These are phyloP conservation scores for Starmerella roubikii DNA, from an alignment of 805 yeast genomes.

Conservation along the genomic window DNA sequence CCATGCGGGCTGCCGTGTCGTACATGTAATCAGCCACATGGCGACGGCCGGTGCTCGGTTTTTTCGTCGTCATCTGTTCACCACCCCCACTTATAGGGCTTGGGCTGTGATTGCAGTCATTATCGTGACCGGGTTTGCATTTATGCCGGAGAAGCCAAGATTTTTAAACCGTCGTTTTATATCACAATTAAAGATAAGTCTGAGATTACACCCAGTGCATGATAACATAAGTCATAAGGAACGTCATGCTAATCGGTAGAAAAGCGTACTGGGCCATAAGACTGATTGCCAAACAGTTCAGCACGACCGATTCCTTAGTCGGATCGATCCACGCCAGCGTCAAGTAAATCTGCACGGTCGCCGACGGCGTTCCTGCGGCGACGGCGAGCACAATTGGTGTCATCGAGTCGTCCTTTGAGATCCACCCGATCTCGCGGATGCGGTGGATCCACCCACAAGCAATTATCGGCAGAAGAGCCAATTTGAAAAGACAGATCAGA, in stretches of 20 bases:
- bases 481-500: constrained; percentile 40
- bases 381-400: constrained; percentile 61
- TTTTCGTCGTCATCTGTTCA: too few species aligned
- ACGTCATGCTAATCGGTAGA: constrained; percentile 57
- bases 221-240: constrained; percentile 53
- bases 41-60: too few species aligned
- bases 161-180: not conserved
- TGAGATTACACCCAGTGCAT: constrained; percentile 21
- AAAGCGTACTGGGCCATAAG: constrained; percentile 62
- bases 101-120: too few species aligned
- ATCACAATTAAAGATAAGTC: not conserved
- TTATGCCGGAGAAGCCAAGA: too few species aligned
- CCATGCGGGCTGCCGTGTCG: constrained; percentile 9
- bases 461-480: constrained; percentile 63
- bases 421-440: constrained; percentile 48
- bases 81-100: too few species aligned
- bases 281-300: constrained; percentile 73
- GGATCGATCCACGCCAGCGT: constrained; percentile 60
- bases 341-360: constrained; percentile 75
- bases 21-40: constrained; percentile 13
- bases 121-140: too few species aligned
- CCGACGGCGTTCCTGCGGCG: constrained; percentile 70
- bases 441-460: constrained; percentile 60
- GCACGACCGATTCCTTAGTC: constrained; percentile 35
- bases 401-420: constrained; percentile 40